Percentiles rank a stretch among this genome's conserved stretches.
phyloP scores from a whole-genome alignment of 2,329 filamentous ascomycete species.

The Plenodomus lindquistii region DNA sequence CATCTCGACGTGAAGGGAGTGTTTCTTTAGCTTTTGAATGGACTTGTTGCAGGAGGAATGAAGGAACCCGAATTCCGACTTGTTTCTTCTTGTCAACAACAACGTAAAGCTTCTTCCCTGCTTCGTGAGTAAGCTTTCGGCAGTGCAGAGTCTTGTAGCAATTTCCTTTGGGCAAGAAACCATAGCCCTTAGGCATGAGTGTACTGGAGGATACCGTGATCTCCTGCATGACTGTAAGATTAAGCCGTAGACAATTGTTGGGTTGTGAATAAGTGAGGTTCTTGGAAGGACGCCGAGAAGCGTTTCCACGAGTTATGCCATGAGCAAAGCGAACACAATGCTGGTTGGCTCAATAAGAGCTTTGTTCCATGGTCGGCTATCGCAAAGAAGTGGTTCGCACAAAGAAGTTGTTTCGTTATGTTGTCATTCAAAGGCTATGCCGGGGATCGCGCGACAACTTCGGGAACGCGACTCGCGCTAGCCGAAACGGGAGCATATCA shows the following conservation, averaged over 20 bases:
- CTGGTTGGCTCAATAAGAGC: background rate
- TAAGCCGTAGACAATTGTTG: too few relatives aligned
- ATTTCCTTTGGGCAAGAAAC: conserved; percentile 40
- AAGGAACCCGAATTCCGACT: conserved; percentile 51
- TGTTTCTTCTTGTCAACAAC: conserved; percentile 32
- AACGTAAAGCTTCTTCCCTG: conserved; percentile 30
- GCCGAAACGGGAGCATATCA: background rate
- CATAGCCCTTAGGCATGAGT: conserved; percentile 35
- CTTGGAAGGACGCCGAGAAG: background rate
- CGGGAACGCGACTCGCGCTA: background rate
- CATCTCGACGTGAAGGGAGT: conserved; percentile 44
- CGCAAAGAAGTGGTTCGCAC: background rate
- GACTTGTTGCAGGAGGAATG: conserved; percentile 45
- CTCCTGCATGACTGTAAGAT: conserved; percentile 25
- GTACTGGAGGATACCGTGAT: conserved; percentile 21
- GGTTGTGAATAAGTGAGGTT: background rate
- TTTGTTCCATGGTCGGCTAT: background rate
- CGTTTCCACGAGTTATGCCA: background rate
- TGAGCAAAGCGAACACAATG: background rate
- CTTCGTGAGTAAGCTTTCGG: conserved; percentile 36
- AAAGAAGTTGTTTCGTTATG: too few relatives aligned
- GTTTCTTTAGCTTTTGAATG: conserved; percentile 46
- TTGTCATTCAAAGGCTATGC: too few relatives aligned
- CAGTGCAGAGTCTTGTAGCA: conserved; percentile 41
- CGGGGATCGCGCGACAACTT: too few relatives aligned